phyloP scores from a whole-genome alignment of 2,329 filamentous ascomycete genomes.

The Phialemonium atrogriseum region DNA sequence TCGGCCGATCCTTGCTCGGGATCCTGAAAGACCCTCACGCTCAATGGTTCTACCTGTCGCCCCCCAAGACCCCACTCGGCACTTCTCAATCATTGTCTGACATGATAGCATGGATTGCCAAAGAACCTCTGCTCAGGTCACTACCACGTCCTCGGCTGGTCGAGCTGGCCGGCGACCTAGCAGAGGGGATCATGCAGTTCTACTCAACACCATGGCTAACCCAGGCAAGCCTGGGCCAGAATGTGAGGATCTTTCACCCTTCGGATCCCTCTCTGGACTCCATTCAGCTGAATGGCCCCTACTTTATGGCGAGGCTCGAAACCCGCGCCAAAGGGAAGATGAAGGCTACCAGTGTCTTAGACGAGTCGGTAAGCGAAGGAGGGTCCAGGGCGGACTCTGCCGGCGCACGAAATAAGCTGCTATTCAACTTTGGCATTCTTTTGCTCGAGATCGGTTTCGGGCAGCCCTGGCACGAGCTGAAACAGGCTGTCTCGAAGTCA shows the following conservation, averaged over 20 bases:
- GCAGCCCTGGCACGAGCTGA: slow-evolving; percentile 3
- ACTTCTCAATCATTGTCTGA: not conserved
- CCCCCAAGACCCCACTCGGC: not conserved
- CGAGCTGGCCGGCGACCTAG: slow-evolving; percentile 4
- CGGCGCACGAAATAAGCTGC: slow-evolving; percentile 4
- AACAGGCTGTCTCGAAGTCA: too few relatives aligned
- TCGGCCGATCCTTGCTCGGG: too few relatives aligned
- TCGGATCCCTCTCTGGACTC: not conserved
- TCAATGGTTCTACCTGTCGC: slow-evolving; percentile 4
- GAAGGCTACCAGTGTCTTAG: too few relatives aligned
- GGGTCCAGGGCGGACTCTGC: not conserved
- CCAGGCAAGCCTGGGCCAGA: not conserved
- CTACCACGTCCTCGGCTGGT: not conserved
- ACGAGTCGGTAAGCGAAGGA: too few relatives aligned
- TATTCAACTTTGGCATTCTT: slow-evolving; percentile 6
- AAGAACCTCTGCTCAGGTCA: slow-evolving; percentile 4
- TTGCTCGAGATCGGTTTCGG: slow-evolving; percentile 7
- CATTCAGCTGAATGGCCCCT: slow-evolving; percentile 1
- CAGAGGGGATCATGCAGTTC: slow-evolving; percentile 8
- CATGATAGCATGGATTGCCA: slow-evolving; percentile 5
- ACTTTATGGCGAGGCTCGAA: slow-evolving; percentile 3
- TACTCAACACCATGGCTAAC: slow-evolving; percentile 7
- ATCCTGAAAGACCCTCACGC: not conserved
- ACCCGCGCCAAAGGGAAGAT: too few relatives aligned
- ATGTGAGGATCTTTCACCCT: slow-evolving; percentile 4